A percentile compares a stretch with the other conserved stretches of the same genome.
phyloP scores from a whole-genome alignment of 2,329 filamentous ascomycete genomes.

The Fusarium dimerum region DNA sequence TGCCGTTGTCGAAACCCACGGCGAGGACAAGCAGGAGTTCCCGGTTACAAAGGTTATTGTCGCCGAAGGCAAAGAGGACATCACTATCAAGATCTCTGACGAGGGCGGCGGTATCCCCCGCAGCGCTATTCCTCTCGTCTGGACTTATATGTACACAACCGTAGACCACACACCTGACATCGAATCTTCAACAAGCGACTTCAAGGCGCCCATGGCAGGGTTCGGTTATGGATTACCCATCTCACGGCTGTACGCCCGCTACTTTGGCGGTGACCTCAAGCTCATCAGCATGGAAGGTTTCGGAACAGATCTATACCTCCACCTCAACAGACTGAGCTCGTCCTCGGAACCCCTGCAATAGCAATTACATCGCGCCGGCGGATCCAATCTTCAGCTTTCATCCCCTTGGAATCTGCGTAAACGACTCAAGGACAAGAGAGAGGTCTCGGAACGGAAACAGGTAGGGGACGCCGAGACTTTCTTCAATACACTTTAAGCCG shows the following conservation, averaged over 20 bases:
- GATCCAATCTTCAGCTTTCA: conserved; percentile 30
- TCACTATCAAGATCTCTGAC: conserved; percentile 97
- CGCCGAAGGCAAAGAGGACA: conserved; percentile 96
- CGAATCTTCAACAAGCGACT: conserved; percentile 98
- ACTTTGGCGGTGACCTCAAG: conserved; percentile 96
- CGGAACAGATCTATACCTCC: conserved; percentile 96
- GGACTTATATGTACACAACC: conserved; percentile 99
- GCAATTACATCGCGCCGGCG: conserved; percentile 61
- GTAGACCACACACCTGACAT: conserved; percentile 96
- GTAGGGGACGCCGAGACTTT: conserved; percentile 84
- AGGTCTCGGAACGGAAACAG: conserved; percentile 85
- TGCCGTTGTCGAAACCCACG: conserved; percentile 93
- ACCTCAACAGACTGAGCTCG: conserved; percentile 92
- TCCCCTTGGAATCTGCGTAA: conserved; percentile 53
- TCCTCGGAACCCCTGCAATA: conserved; percentile 97
- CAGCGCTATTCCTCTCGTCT: conserved; percentile 93
- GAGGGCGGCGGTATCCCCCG: conserved; percentile 95
- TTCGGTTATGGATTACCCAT: conserved; percentile 98
- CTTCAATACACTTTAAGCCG: conserved; percentile 52
- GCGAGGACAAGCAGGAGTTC: conserved; percentile 93
- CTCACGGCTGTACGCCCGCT: conserved; percentile 88
- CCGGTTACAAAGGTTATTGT: conserved; percentile 97
- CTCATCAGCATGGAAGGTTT: conserved; percentile 99
- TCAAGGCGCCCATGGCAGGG: conserved; percentile 98
- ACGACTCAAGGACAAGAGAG: conserved; percentile 63